These are phyloP conservation scores for Penicillium lividum DNA, from an alignment of 495 filamentous ascomycete species.

Conservation along the genomic window DNA sequence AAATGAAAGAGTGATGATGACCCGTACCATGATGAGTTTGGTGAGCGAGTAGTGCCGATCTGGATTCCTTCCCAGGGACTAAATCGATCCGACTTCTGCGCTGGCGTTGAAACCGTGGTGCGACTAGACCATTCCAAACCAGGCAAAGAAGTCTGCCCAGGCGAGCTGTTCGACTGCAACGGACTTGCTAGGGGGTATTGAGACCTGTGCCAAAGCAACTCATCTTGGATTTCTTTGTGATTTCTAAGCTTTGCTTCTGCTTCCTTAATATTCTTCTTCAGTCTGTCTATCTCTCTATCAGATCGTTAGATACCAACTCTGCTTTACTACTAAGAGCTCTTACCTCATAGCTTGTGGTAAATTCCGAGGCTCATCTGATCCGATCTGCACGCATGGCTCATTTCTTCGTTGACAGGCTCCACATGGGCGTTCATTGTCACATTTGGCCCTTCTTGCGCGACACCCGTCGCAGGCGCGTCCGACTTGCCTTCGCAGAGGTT, in stretches of 20 bases:
- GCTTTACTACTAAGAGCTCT: not conserved
- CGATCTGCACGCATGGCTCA: slow-evolving; percentile 3
- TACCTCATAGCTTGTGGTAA: slow-evolving; percentile 8
- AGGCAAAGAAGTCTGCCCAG: not conserved
- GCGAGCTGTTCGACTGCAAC: not conserved
- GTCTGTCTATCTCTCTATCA: slow-evolving; percentile 5
- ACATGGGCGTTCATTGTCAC: slow-evolving; percentile 12
- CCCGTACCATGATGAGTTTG: slow-evolving; percentile 10
- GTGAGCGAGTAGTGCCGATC: slow-evolving; percentile 10
- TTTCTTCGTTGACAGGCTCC: slow-evolving; percentile 5
- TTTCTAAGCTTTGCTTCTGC: not conserved
- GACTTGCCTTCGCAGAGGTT: slow-evolving; percentile 8
- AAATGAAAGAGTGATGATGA: slow-evolving; percentile 9
- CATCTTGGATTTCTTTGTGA: not conserved
- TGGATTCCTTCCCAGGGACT: slow-evolving; percentile 5
- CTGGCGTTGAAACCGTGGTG: not conserved
- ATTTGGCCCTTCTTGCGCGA: slow-evolving; percentile 7
- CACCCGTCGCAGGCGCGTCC: slow-evolving; percentile 7
- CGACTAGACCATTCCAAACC: not conserved
- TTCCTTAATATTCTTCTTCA: slow-evolving; percentile 3
- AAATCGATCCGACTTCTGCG: not conserved
- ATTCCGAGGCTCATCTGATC: not conserved
- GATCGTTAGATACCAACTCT: not conserved
- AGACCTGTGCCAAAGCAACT: slow-evolving; percentile 5
- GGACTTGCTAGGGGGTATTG: not conserved